Evolutionary conservation across 169 alveolate species (phyloP), one percentile per base, ranked within the genome.

Genomic region (Cryptosporidium bovis): DNA sequence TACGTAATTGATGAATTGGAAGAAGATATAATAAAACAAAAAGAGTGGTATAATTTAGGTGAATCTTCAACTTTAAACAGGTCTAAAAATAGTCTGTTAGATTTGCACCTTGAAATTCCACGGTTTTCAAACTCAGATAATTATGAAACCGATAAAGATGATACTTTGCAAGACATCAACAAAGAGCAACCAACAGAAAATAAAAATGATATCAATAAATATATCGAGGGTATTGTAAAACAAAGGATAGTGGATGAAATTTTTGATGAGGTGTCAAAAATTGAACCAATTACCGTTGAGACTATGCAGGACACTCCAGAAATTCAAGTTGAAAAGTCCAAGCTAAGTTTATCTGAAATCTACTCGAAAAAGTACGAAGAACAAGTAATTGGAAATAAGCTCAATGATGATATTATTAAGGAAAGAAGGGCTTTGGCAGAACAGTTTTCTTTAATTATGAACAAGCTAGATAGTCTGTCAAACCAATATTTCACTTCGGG

Each of bases 11-110:
- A 77, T 60, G 77, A 77, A 27, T 10, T 77, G 48, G 87, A 77
- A 44, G 65, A 3, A 34, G 50, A 44, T 10, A 60, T 77, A 24
- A 77, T 77, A 44, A 60, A 29, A 48, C 64, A 77, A 44, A 77
- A 77, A 60, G 77, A 77, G 34, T 77, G 87, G 87, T 60, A 56
- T 44, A 77, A 60, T 24, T 60, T 60, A 40, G 87, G 87, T 60
- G 87, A 77, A 77, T 58, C 64, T 50, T 62, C 71, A 60, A 24
- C 48, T 18, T 40, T 31, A n/a, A 53, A 77, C 12, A 56, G 87
- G 18, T 46, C 27, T 27, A 77, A 77, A 56, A 77, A 77, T 62
- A 77, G 87, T 33, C 27, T 77, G 3, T 44, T 77, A 6, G 51
- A 60, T 15, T 34, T 77, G 15, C 64, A 77, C 40, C 27, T 77